Evolutionary conservation across 2,329 filamentous ascomycete genomes (phyloP), one percentile per base, ranked within the genome.

Genomic region (Stemphylium vesicarium): DNA sequence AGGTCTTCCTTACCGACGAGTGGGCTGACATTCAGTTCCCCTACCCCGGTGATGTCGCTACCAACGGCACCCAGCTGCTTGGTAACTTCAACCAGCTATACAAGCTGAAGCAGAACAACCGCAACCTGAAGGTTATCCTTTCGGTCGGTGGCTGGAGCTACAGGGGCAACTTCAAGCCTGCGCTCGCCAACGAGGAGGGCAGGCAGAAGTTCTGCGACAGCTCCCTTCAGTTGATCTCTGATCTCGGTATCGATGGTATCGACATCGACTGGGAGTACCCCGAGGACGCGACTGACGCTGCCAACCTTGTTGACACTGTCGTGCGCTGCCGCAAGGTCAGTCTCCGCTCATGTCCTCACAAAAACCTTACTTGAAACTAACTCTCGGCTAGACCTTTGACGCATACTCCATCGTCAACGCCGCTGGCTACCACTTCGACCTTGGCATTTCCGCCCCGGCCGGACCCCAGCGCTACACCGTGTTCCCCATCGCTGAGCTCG

Each of bases 81-180:
- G 91, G 91, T 40, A 90, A 87, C 72, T 77, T 92, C 66, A 92
- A 92, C 76, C 89, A 94, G 73, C 78, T 95, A 1, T 92, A 83
- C 74, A 77, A 90, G 4, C 82, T 90, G 42, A 96, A 96, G 81
- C 88, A 92, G 78, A 77, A 82, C 63, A 85, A 95, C 73, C 85
- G 90, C 24, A 85, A 89, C 47, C 77, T 96, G 53, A 96, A 95
- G 77, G 82, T 88, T 2, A 82, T 96, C 9, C 84, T 96, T 4
- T 92, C 88, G 51, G 91, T 95, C 56, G 91, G 91, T 39, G 91
- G 91, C 15, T 94, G 88, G 86, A 88, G 85, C 0, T 91, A 88
- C 72, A 90, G 88, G 5, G 72, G 82, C 71, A 96, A 96, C 78
- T 96, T 97, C 76, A 79, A 84, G 1, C 79, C 78, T 33, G 89